Conservation (phyloP, 441 rosid species). For the Adansonia gregorii region DNA sequence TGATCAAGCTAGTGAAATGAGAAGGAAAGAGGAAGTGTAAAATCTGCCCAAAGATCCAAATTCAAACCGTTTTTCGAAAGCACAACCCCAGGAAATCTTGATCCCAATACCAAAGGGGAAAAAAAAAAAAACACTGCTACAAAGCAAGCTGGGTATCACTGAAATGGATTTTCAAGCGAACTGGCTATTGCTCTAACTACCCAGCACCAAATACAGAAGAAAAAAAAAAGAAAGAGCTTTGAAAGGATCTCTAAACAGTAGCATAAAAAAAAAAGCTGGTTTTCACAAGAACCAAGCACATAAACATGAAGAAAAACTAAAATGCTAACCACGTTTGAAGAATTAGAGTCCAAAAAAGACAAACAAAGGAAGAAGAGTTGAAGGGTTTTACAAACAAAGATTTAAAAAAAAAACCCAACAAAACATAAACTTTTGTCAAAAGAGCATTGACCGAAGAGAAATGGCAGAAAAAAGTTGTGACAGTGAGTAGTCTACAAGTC, state of each 20-base stretch:
- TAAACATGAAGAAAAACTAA: slow-evolving; percentile 24
- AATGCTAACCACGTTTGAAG: slow-evolving; percentile 39
- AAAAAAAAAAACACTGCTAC: background rate
- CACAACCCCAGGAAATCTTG: background rate
- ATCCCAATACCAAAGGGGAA: slow-evolving; percentile 19
- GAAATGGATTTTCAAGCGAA: background rate
- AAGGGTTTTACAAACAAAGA: too few relatives aligned
- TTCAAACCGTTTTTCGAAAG: slow-evolving; percentile 18
- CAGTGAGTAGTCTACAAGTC: too few relatives aligned
- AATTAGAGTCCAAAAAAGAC: background rate
- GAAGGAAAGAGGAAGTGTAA: background rate
- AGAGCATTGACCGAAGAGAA: too few relatives aligned
- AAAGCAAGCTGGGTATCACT: slow-evolving; percentile 17
- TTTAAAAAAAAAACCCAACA: too few relatives aligned
- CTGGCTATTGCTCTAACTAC: background rate
- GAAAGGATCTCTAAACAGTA: slow-evolving; percentile 38
- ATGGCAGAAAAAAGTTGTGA: too few relatives aligned
- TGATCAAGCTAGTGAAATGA: slow-evolving; percentile 16
- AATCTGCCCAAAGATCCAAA: slow-evolving; percentile 18
- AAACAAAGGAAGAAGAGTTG: background rate
- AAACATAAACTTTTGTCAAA: too few relatives aligned
- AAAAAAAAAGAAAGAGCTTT: slow-evolving; percentile 23
- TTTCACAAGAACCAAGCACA: slow-evolving; percentile 4
- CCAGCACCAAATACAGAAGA: background rate
- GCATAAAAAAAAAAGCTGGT: slow-evolving; percentile 36